Evolutionary conservation across 306 rosid genomes (phyloP).

Genomic region (Prunus padus): DNA sequence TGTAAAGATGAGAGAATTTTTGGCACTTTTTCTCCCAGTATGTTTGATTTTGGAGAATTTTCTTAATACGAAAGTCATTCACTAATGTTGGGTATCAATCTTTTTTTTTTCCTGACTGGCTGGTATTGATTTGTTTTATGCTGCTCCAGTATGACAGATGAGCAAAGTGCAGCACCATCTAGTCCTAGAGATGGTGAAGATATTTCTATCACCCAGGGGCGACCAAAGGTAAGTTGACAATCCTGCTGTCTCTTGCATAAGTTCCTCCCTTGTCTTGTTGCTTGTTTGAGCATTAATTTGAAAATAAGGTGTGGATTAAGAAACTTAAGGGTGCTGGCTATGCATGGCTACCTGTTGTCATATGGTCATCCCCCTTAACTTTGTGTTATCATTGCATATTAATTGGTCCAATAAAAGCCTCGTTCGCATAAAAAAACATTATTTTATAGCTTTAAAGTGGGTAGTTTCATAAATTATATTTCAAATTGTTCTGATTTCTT

Average conservation of each 20-base stretch:
- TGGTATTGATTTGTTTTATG: slow-evolving; percentile 2
- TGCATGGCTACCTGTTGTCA: background rate
- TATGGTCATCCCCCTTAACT: background rate
- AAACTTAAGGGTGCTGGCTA: background rate
- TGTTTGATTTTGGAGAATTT: background rate
- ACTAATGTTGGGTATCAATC: background rate
- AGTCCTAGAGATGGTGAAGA: slow-evolving; percentile 98
- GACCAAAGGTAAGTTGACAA: slow-evolving; percentile 64
- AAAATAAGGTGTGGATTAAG: background rate
- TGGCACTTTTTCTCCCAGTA: background rate
- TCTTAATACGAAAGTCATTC: background rate
- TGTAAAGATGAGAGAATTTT: background rate
- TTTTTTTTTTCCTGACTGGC: background rate
- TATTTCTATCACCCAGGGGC: slow-evolving; percentile 69
- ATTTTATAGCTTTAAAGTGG: no score
- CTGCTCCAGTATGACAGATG: slow-evolving; percentile 85
- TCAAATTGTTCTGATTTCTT: background rate
- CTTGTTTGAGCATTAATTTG: background rate
- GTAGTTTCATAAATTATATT: background rate
- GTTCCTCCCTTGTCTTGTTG: background rate
- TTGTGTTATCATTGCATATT: background rate
- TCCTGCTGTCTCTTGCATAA: slow-evolving; percentile 10
- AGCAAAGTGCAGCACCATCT: slow-evolving; percentile 64
- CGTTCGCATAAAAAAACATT: background rate
- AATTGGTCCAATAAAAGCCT: background rate